phyloP scores from a whole-genome alignment of 2,329 filamentous ascomycete genomes.

The Apiospora pterosperma region DNA sequence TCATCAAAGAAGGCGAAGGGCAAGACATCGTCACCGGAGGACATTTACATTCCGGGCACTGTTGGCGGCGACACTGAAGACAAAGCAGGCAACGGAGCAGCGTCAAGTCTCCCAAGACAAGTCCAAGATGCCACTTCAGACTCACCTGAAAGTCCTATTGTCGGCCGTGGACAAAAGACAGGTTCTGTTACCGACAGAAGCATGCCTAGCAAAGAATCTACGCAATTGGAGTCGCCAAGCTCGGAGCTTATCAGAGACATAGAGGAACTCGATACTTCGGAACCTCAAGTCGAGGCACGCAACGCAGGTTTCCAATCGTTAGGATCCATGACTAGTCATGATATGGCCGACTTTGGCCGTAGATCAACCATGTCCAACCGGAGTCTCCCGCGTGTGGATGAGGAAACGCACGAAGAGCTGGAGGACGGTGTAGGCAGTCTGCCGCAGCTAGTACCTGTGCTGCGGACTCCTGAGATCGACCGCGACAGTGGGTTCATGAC shows the following conservation, averaged over 20 bases:
- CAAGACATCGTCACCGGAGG: constrained; percentile 32
- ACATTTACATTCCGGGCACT: constrained; percentile 25
- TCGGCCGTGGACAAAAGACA: constrained; percentile 5
- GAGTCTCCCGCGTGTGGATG: constrained; percentile 49
- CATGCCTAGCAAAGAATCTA: neutral
- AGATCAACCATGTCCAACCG: constrained; percentile 33
- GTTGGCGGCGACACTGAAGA: constrained; percentile 21
- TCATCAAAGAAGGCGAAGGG: constrained; percentile 30
- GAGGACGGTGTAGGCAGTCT: constrained; percentile 21
- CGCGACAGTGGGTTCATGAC: constrained; percentile 48
- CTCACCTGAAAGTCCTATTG: constrained; percentile 10
- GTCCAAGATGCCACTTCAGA: constrained; percentile 7
- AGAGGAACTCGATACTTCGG: constrained; percentile 24
- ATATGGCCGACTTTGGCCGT: constrained; percentile 37
- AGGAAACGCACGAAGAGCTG: constrained; percentile 46
- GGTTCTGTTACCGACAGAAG: neutral
- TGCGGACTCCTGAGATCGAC: constrained; percentile 33
- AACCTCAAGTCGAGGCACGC: constrained; percentile 9
- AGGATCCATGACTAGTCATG: constrained; percentile 8
- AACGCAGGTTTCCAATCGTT: neutral
- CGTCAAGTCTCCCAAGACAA: constrained; percentile 6
- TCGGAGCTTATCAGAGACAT: constrained; percentile 22
- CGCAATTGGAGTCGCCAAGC: constrained; percentile 5
- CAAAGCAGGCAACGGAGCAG: constrained; percentile 19
- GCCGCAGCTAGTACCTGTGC: constrained; percentile 10